These are phyloP conservation scores for Pisolithus orientalis DNA, from an alignment of 768 basidiomycete genomes.

Conservation along the genomic window DNA sequence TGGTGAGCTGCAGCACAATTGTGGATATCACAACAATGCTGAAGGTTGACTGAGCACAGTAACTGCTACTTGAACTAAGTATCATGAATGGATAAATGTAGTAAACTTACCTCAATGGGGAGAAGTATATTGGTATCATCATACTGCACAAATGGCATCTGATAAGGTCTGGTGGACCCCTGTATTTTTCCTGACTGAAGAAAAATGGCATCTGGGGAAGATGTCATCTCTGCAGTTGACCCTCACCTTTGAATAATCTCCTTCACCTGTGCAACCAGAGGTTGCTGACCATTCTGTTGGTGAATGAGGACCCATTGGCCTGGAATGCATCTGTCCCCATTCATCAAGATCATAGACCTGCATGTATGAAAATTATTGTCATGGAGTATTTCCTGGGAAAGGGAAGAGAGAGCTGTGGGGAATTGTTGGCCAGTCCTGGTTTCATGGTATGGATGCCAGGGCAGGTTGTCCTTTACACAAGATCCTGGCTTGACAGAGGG, in stretches of 20 bases:
- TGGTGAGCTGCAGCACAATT: conserved; percentile 1
- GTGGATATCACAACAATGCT: conserved; percentile 14
- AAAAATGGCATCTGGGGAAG: background rate
- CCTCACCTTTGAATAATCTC: background rate
- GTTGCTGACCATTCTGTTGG: background rate
- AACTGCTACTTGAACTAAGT: conserved; percentile 5
- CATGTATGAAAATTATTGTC: background rate
- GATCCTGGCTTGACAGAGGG: background rate
- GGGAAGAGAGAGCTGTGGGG: no score
- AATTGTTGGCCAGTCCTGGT: no score
- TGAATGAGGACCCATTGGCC: background rate
- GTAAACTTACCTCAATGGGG: background rate
- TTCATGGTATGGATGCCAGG: background rate
- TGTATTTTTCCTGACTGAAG: background rate
- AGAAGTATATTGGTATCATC: background rate
- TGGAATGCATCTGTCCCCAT: background rate
- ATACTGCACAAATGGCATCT: background rate
- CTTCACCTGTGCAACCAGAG: background rate
- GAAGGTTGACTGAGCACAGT: conserved; percentile 14
- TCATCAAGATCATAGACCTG: background rate
- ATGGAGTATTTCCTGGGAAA: no score
- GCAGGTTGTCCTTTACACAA: background rate
- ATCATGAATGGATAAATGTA: background rate
- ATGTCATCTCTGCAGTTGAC: background rate
- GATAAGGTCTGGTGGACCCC: background rate